A percentile compares a stretch with the other conserved stretches of the same genome.
Evolutionary conservation across 225 moss, liverwort and hornwort genomes (phyloP).

Genomic region (Lunularia cruciata): DNA sequence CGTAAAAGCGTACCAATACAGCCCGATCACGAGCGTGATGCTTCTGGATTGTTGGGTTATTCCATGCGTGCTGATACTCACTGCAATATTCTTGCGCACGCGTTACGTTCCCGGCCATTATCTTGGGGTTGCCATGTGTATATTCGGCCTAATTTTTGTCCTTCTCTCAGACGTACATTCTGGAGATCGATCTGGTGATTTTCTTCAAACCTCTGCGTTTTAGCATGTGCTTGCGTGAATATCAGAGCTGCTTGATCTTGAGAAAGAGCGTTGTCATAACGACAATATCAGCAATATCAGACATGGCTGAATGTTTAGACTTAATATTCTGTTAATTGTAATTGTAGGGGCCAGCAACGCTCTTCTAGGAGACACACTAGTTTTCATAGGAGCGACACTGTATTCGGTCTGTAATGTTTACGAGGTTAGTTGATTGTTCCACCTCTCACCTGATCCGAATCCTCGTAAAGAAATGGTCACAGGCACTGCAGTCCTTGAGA

Average conservation of each 20-base stretch:
- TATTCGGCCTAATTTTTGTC: constrained; percentile 63
- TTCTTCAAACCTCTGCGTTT: neutral
- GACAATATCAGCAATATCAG: too few relatives aligned
- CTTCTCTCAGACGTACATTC: constrained; percentile 88
- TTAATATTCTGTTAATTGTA: neutral
- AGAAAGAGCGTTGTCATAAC: too few relatives aligned
- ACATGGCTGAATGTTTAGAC: neutral
- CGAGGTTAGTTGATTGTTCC: constrained; percentile 45
- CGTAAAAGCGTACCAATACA: constrained; percentile 84
- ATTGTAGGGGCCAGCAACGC: constrained; percentile 52
- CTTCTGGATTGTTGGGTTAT: constrained; percentile 95
- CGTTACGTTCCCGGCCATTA: constrained; percentile 59
- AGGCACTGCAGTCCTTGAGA: too few relatives aligned
- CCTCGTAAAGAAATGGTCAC: too few relatives aligned
- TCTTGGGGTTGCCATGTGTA: constrained; percentile 66
- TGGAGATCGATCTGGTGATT: constrained; percentile 54
- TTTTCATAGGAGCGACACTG: constrained; percentile 58
- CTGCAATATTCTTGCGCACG: constrained; percentile 61
- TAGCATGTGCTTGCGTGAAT: neutral
- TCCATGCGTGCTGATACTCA: constrained; percentile 78
- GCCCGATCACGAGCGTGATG: constrained; percentile 90
- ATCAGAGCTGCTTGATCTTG: too few relatives aligned
- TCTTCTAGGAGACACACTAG: constrained; percentile 64
- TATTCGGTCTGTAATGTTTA: constrained; percentile 72
- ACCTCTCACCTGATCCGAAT: too few relatives aligned